Conservation (phyloP, 2,329 filamentous ascomycete species). For the Cadophora gregata region DNA sequence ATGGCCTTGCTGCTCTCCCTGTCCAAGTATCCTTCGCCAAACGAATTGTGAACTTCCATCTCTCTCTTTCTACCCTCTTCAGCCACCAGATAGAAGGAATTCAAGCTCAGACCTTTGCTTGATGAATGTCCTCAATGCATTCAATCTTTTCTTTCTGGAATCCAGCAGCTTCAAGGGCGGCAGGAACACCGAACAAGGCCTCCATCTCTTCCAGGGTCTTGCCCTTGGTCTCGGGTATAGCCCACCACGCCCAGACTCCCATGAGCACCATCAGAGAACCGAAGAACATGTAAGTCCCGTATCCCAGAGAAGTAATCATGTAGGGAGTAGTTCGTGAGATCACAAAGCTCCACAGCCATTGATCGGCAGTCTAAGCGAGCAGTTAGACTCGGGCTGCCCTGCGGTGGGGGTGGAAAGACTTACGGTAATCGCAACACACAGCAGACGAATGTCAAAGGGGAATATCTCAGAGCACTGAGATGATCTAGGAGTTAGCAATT, state of each 20-base stretch:
- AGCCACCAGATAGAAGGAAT: background rate
- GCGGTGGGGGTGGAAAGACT: conserved; percentile 28
- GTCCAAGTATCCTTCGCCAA: background rate
- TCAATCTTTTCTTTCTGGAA: conserved; percentile 6
- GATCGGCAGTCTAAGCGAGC: conserved; percentile 17
- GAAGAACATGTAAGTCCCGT: conserved; percentile 56
- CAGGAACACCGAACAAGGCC: conserved; percentile 44
- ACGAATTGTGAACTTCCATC: background rate
- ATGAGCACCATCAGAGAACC: conserved; percentile 48
- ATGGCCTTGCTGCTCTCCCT: too few relatives aligned
- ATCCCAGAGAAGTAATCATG: conserved; percentile 48
- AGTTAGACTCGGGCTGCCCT: conserved; percentile 27
- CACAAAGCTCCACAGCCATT: conserved; percentile 42
- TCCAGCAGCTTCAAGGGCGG: conserved; percentile 6
- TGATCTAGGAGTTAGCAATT: too few relatives aligned
- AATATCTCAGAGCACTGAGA: conserved; percentile 52
- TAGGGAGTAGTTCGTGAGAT: conserved; percentile 39
- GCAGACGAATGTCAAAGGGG: conserved; percentile 46
- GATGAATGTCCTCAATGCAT: background rate
- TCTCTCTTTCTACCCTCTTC: background rate
- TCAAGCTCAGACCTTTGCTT: background rate
- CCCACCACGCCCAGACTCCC: conserved; percentile 49
- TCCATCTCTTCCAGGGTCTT: conserved; percentile 52
- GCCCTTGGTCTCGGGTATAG: conserved; percentile 53
- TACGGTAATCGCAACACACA: conserved; percentile 21